These are phyloP conservation scores for Sarcomyxa edulis DNA, from an alignment of 768 basidiomycete species.

Conservation along the genomic window DNA sequence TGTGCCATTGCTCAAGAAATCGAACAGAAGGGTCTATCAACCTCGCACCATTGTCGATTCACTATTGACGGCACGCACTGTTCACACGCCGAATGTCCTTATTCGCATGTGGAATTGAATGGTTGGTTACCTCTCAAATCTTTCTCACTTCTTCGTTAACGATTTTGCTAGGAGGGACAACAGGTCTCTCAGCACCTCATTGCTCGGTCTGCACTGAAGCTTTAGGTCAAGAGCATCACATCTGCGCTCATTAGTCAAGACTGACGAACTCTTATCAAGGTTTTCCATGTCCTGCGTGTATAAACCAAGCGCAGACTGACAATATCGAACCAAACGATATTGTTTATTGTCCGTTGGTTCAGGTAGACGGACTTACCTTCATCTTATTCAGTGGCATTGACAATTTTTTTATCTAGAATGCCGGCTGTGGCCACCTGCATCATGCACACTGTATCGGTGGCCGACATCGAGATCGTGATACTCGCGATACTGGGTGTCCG, in stretches of 20 bases:
- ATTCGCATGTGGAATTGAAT: constrained; percentile 15
- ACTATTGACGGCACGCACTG: constrained; percentile 16
- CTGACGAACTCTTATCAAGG: constrained; percentile 10
- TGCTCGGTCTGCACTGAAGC: constrained; percentile 19
- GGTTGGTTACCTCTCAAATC: constrained; percentile 9
- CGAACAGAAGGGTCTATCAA: constrained; percentile 15
- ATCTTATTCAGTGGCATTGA: not conserved
- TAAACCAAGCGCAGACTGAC: constrained; percentile 5
- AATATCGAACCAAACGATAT: constrained; percentile 10
- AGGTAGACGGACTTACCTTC: constrained; percentile 10
- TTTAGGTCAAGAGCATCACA: constrained; percentile 10
- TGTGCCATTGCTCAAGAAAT: constrained; percentile 18
- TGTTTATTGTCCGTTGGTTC: constrained; percentile 17
- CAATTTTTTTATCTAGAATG: constrained; percentile 14
- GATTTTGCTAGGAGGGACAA: constrained; percentile 1
- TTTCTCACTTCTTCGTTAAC: not conserved
- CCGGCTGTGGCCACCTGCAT: constrained; percentile 20
- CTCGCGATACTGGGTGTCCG: constrained; percentile 13
- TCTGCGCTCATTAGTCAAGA: not conserved
- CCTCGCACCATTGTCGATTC: constrained; percentile 20
- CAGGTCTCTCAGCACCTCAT: constrained; percentile 12
- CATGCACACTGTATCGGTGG: constrained; percentile 22
- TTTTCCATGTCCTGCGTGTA: constrained; percentile 20
- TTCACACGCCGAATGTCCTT: constrained; percentile 15
- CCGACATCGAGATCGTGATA: not conserved